phyloP scores from a whole-genome alignment of 495 filamentous ascomycete species.

The Recurvomyces mirabilis region DNA sequence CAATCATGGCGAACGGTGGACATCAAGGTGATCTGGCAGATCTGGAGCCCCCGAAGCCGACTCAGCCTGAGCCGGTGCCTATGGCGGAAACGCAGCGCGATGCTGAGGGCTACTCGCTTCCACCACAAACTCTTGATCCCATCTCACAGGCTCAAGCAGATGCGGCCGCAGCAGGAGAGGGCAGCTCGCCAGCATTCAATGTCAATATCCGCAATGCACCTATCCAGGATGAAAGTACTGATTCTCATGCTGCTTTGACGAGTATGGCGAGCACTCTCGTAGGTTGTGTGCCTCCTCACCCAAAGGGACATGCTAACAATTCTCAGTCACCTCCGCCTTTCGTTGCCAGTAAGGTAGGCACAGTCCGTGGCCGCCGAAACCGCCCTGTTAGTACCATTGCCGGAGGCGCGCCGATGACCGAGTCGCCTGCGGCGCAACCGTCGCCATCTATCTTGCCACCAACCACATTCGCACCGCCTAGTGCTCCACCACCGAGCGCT shows the following conservation, averaged over 20 bases:
- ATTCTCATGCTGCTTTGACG: slow-evolving; percentile 78
- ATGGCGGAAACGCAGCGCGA: slow-evolving; percentile 38
- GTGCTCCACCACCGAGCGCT: not conserved
- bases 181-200: slow-evolving; percentile 63
- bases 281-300: slow-evolving; percentile 28
- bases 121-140: slow-evolving; percentile 57
- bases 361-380: slow-evolving; percentile 77
- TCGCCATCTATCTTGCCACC: not conserved
- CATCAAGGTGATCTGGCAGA: slow-evolving; percentile 20
- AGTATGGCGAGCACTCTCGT: slow-evolving; percentile 84
- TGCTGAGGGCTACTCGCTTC: slow-evolving; percentile 58
- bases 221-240: slow-evolving; percentile 81
- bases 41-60: slow-evolving; percentile 18
- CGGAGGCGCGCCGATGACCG: too few species aligned
- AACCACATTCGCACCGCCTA: not conserved
- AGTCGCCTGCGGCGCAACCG: slow-evolving; percentile 55
- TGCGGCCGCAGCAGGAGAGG: slow-evolving; percentile 47
- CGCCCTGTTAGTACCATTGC: slow-evolving; percentile 48
- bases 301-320: slow-evolving; percentile 34
- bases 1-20: slow-evolving; percentile 9
- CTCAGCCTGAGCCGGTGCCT: not conserved
- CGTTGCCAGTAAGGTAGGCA: slow-evolving; percentile 53
- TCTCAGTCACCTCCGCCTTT: slow-evolving; percentile 43
- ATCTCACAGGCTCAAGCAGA: slow-evolving; percentile 76
- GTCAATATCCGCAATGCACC: slow-evolving; percentile 87